These are phyloP conservation scores for Vachellia collinsii DNA, from an alignment of 306 rosid genomes.

Conservation along the genomic window DNA sequence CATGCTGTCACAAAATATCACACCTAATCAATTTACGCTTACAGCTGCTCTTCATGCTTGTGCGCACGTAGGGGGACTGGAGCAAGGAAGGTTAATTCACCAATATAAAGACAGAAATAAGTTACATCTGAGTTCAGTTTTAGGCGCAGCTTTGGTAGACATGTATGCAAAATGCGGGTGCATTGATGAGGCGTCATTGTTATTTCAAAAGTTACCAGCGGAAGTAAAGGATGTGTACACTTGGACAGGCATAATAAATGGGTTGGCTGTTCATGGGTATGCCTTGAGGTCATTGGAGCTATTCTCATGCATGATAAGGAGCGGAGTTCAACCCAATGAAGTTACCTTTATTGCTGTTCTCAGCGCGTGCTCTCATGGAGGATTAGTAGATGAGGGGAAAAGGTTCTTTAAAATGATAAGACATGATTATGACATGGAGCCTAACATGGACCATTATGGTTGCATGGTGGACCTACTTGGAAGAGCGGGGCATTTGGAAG, in stretches of 20 bases:
- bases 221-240: conserved; percentile 43
- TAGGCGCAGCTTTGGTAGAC: conserved; percentile 47
- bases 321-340: conserved; percentile 49
- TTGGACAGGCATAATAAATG: conserved; percentile 50
- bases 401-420: conserved; percentile 42
- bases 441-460: conserved; percentile 52
- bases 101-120: conserved; percentile 33
- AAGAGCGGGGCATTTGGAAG: conserved; percentile 52
- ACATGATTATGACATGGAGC: conserved; percentile 42
- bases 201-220: conserved; percentile 39
- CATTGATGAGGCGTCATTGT: conserved; percentile 43
- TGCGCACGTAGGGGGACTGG: conserved; percentile 48
- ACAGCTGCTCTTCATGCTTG: conserved; percentile 46
- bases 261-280: conserved; percentile 47
- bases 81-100: conserved; percentile 49
- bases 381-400: conserved; percentile 47
- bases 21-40: conserved; percentile 42
- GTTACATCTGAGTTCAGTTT: conserved; percentile 26
- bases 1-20: conserved; percentile 35
- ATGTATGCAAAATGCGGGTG: conserved; percentile 58
- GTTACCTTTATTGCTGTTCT: conserved; percentile 48
- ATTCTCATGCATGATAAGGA: conserved; percentile 45
- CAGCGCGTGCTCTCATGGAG: conserved; percentile 54
- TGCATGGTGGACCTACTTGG: conserved; percentile 58
- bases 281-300: conserved; percentile 38